Evolutionary conservation across 2,329 filamentous ascomycete species (phyloP).

Genomic region (Xylaria digitata): DNA sequence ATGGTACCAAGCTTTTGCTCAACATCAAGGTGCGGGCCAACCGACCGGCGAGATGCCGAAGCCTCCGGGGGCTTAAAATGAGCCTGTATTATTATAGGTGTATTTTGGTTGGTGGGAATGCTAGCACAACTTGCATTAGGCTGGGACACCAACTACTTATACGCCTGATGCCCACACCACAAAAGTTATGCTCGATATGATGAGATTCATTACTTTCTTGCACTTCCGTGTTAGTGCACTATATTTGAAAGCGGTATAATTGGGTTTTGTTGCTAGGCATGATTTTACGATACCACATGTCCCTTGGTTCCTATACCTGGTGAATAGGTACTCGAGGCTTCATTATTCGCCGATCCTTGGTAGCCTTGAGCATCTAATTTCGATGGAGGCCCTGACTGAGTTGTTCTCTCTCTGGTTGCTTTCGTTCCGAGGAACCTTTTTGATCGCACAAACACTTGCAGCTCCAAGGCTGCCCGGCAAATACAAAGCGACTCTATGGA

Average conservation of each 20-base stretch:
- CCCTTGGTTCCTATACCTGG: slow-evolving; percentile 14
- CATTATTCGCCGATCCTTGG: neutral
- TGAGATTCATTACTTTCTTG: slow-evolving; percentile 14
- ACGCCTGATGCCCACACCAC: slow-evolving; percentile 19
- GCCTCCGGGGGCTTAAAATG: slow-evolving; percentile 53
- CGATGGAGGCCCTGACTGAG: neutral
- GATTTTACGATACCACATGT: slow-evolving; percentile 20
- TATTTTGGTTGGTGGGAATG: slow-evolving; percentile 8
- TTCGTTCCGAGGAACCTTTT: neutral
- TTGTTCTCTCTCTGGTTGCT: neutral
- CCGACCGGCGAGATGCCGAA: slow-evolving; percentile 52
- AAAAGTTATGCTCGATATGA: slow-evolving; percentile 9
- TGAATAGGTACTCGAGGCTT: slow-evolving; percentile 1
- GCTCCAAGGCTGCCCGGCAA: neutral
- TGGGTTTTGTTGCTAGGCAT: slow-evolving; percentile 14
- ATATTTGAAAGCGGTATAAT: slow-evolving; percentile 10
- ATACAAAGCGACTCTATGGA: neutral
- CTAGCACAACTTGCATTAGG: neutral
- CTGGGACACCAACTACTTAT: slow-evolving; percentile 6
- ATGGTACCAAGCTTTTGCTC: slow-evolving; percentile 79
- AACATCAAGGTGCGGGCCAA: slow-evolving; percentile 56
- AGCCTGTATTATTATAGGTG: neutral
- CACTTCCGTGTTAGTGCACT: slow-evolving; percentile 5
- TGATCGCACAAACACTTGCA: neutral
- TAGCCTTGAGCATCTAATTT: slow-evolving; percentile 1